Conservation (phyloP, 176 grass and related monocot genomes). For the Aegilops umbellulata region DNA sequence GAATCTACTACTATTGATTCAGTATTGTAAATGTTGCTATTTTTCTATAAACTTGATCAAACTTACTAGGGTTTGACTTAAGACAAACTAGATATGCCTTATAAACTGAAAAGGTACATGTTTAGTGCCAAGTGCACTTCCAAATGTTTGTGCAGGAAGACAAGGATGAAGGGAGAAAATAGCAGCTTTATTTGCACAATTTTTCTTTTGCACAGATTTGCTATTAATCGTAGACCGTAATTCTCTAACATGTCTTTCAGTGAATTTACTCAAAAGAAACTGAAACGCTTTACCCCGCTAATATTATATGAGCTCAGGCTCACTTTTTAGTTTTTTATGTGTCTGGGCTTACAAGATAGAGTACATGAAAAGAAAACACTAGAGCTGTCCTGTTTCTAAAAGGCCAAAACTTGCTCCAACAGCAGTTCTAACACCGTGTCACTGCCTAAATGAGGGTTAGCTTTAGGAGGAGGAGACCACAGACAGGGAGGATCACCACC, state of each 20-base stretch:
- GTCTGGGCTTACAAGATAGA: neutral
- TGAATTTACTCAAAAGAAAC: neutral
- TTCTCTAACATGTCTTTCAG: neutral
- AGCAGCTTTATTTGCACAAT: neutral
- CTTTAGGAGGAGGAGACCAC: neutral
- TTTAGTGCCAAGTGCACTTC: neutral
- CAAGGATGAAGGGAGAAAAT: neutral
- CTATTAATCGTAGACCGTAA: neutral
- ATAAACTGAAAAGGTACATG: neutral
- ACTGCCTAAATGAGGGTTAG: neutral
- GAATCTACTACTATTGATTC: neutral
- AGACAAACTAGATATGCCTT: no score
- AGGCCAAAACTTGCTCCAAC: neutral
- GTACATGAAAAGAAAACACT: neutral
- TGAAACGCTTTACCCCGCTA: neutral
- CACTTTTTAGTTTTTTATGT: neutral
- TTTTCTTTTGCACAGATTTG: neutral
- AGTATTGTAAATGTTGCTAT: neutral
- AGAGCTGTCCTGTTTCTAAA: neutral
- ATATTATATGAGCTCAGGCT: neutral
- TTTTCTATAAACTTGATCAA: no score
- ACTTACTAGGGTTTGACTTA: no score
- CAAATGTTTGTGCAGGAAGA: slow-evolving; percentile 1
- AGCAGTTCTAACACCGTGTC: neutral
- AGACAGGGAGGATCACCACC: neutral